These are phyloP conservation scores for Globisporangium paroecandrum DNA, from an alignment of 352 stramenopile species.

Conservation along the genomic window DNA sequence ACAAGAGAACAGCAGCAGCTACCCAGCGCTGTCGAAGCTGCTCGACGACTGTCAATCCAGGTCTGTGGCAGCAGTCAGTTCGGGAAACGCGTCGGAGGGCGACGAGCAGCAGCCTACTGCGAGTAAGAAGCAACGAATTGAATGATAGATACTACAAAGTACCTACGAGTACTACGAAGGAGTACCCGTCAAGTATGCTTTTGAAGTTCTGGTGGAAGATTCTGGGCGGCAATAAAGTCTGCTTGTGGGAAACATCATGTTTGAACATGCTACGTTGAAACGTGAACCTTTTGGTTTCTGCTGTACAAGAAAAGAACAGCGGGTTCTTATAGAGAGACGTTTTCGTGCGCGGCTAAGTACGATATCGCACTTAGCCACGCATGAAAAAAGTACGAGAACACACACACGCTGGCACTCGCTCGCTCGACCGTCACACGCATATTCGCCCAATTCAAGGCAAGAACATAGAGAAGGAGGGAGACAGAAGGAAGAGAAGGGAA, in stretches of 20 bases:
- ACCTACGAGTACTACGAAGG: too few relatives aligned
- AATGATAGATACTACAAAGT: background rate
- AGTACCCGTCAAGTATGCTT: too few relatives aligned
- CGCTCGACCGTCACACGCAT: background rate
- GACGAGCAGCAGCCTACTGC: slow-evolving; percentile 35
- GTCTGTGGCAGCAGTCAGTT: background rate
- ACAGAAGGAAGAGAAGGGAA: background rate
- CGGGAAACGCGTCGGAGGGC: slow-evolving; percentile 6
- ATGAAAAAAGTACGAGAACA: too few relatives aligned
- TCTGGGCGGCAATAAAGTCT: too few relatives aligned
- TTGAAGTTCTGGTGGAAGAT: too few relatives aligned
- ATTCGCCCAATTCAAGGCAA: background rate
- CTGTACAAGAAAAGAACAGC: background rate
- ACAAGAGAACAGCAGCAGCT: slow-evolving; percentile 20
- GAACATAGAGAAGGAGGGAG: background rate
- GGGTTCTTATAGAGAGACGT: background rate
- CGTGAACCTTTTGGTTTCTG: too few relatives aligned
- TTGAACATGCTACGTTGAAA: too few relatives aligned
- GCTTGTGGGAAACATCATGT: too few relatives aligned
- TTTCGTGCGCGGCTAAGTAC: background rate
- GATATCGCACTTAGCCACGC: background rate
- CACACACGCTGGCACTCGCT: too few relatives aligned
- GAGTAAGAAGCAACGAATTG: slow-evolving; percentile 54
- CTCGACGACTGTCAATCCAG: slow-evolving; percentile 4
- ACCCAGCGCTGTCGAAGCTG: slow-evolving; percentile 25